Conservation (phyloP, 495 filamentous ascomycete genomes). For the Rostrohypoxylon terebratum region DNA sequence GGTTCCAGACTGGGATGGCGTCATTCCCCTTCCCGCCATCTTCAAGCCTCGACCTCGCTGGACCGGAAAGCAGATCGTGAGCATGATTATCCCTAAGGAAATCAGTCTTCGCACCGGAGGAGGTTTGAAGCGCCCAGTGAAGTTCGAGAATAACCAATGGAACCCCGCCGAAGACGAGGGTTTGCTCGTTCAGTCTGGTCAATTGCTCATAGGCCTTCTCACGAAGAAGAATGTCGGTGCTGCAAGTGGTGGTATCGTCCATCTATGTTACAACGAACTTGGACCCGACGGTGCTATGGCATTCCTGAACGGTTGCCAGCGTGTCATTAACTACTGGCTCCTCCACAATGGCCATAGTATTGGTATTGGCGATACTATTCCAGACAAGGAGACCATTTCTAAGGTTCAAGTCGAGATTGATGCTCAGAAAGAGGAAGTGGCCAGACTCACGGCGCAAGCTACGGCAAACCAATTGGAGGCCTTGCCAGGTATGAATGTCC, state of each 20-base stretch:
- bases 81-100: slow-evolving; percentile 87
- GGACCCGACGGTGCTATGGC: slow-evolving; percentile 83
- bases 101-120: slow-evolving; percentile 79
- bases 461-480: slow-evolving; percentile 88
- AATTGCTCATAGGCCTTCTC: slow-evolving; percentile 89
- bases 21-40: slow-evolving; percentile 91
- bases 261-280: slow-evolving; percentile 96
- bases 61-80: slow-evolving; percentile 99
- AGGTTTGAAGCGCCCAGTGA: not conserved
- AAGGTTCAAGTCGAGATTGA: slow-evolving; percentile 83
- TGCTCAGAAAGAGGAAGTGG: slow-evolving; percentile 82
- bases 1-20: slow-evolving; percentile 97
- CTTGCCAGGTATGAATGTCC: slow-evolving; percentile 95
- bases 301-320: slow-evolving; percentile 96
- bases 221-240: slow-evolving; percentile 96
- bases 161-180: slow-evolving; percentile 82
- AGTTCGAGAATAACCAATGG: slow-evolving; percentile 62
- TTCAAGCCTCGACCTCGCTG: slow-evolving; percentile 90
- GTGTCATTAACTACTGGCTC: slow-evolving; percentile 96
- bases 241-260: slow-evolving; percentile 85
- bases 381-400: slow-evolving; percentile 82
- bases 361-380: slow-evolving; percentile 98
- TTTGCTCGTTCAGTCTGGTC: slow-evolving; percentile 83
- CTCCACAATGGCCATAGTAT: slow-evolving; percentile 98
- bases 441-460: slow-evolving; percentile 75